These are phyloP conservation scores for Arachis hypogaea DNA, from an alignment of 306 rosid genomes.

Conservation along the genomic window DNA sequence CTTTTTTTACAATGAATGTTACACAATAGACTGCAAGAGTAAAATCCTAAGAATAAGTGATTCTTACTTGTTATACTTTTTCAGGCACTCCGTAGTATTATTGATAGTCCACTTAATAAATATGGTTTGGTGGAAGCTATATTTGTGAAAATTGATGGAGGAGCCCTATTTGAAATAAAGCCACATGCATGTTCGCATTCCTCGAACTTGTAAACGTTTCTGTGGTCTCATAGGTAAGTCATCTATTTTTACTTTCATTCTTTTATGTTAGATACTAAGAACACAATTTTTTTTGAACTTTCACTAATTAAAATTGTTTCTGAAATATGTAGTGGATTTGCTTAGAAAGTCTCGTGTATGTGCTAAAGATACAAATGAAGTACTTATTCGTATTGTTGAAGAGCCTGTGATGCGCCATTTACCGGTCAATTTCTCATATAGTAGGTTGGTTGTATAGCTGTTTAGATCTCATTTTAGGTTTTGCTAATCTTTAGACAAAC, in stretches of 20 bases:
- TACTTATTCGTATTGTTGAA: slow-evolving; percentile 38
- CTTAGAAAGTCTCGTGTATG: slow-evolving; percentile 36
- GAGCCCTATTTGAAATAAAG: slow-evolving; percentile 46
- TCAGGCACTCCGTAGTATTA: slow-evolving; percentile 41
- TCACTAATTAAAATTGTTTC: not conserved
- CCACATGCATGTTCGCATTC: slow-evolving; percentile 46
- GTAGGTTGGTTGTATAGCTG: slow-evolving; percentile 32
- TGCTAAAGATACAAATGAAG: slow-evolving; percentile 42
- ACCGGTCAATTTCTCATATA: slow-evolving; percentile 36
- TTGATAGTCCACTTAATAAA: slow-evolving; percentile 49
- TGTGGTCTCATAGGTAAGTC: slow-evolving; percentile 49
- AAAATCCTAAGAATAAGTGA: not conserved
- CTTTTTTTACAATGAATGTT: not conserved
- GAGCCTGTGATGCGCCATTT: slow-evolving; percentile 40
- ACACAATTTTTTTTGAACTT: not conserved
- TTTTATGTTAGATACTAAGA: not conserved
- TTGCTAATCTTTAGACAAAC: not conserved
- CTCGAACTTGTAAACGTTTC: slow-evolving; percentile 43
- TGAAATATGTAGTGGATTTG: slow-evolving; percentile 40
- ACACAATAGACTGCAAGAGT: not conserved
- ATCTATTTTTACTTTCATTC: not conserved
- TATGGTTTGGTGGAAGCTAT: slow-evolving; percentile 45
- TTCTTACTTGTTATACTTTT: not conserved
- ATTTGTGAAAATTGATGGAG: slow-evolving; percentile 47
- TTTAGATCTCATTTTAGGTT: not conserved